Evolutionary conservation across 2,329 filamentous ascomycete species (phyloP).

Genomic region (Laburnicola sp.): DNA sequence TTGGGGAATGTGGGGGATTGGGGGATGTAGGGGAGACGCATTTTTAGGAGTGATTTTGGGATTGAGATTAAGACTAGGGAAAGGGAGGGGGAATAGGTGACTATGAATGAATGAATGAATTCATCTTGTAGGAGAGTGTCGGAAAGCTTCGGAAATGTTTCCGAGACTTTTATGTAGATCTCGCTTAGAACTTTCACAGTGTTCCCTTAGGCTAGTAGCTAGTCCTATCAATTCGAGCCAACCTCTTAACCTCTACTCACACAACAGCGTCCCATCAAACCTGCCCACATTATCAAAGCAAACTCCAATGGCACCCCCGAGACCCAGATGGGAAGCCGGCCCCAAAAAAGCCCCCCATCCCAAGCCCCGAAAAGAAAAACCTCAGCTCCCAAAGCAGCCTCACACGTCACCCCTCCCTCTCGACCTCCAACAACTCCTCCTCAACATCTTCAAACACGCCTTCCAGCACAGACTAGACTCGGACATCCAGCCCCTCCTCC

Average conservation of each 20-base stretch:
- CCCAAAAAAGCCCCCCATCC: not conserved
- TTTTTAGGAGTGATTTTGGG: constrained; percentile 26
- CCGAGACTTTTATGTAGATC: not conserved
- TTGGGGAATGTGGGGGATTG: constrained; percentile 54
- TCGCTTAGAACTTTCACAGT: constrained; percentile 1
- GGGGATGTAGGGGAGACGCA: constrained; percentile 59
- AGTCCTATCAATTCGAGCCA: too few relatives aligned
- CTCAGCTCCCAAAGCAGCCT: constrained; percentile 10
- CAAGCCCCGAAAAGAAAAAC: constrained; percentile 14
- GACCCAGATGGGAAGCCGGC: constrained; percentile 21
- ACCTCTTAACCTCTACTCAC: too few relatives aligned
- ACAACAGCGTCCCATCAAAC: not conserved
- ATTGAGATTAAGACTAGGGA: not conserved
- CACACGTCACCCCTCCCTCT: constrained; percentile 46
- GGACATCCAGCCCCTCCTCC: constrained; percentile 62
- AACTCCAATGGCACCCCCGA: constrained; percentile 15
- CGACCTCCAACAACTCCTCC: constrained; percentile 67
- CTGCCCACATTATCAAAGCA: not conserved
- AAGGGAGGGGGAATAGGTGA: not conserved
- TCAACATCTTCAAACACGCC: constrained; percentile 72
- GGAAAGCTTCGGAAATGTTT: constrained; percentile 7
- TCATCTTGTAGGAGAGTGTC: too few relatives aligned
- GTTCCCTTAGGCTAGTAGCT: not conserved
- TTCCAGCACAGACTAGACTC: constrained; percentile 55
- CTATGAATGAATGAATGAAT: too few relatives aligned